These are phyloP conservation scores for Crithidia thermophila DNA, from an alignment of 208 protist species.

Conservation along the genomic window DNA sequence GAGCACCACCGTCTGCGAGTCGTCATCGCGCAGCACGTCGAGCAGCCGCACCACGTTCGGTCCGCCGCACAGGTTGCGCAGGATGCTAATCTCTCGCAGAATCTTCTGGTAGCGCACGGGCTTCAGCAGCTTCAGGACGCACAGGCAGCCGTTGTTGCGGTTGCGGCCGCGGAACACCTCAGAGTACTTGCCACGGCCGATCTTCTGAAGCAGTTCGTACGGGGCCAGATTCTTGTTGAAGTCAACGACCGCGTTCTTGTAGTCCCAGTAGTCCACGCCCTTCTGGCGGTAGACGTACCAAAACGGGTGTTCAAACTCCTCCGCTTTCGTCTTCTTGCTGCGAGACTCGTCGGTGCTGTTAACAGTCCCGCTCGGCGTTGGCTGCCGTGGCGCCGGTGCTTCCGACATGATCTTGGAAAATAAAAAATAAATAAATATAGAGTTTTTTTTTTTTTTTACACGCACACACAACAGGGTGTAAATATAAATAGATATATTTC, in stretches of 20 bases:
- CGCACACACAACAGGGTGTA: too few relatives aligned
- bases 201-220: constrained; percentile 97
- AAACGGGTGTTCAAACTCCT: constrained; percentile 70
- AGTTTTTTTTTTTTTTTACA: neutral
- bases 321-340: constrained; percentile 27
- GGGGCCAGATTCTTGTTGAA: constrained; percentile 89
- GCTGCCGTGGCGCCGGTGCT: neutral
- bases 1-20: constrained; percentile 96
- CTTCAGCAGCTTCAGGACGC: constrained; percentile 99
- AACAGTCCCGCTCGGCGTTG: neutral
- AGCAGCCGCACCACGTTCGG: constrained; percentile 98
- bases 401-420: constrained; percentile 16
- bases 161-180: constrained; percentile 99
- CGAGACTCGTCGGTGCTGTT: constrained; percentile 7
- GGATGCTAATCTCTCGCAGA: constrained; percentile 98
- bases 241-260: constrained; percentile 86
- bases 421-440: too few relatives aligned
- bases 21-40: constrained; percentile 97
- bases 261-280: constrained; percentile 94
- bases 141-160: constrained; percentile 83
- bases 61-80: constrained; percentile 98
- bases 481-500: neutral
- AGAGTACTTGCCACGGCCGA: constrained; percentile 99
- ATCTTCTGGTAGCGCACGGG: constrained; percentile 99
- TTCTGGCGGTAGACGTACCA: constrained; percentile 76